Percentiles rank a stretch among this genome's conserved stretches.
Evolutionary conservation across 495 filamentous ascomycete genomes (phyloP).

Genomic region (Neurospora sp.): DNA sequence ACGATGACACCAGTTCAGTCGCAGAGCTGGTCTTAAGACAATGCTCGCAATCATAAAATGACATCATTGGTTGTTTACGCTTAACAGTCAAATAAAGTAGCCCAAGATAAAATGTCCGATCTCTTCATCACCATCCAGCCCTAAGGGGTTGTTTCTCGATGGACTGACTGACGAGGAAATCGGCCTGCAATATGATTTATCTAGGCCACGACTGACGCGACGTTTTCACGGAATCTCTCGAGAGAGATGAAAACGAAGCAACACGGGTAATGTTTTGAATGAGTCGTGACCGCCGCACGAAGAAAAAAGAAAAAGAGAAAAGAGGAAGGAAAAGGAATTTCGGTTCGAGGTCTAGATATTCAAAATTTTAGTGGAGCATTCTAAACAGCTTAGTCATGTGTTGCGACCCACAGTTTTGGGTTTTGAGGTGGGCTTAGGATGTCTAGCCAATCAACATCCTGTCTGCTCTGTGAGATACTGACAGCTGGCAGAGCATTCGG

Average conservation of each 20-base stretch:
- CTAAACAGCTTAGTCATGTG: background rate
- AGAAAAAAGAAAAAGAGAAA: conserved; percentile 20
- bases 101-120: conserved; percentile 30
- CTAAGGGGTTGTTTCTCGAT: conserved; percentile 25
- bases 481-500: background rate
- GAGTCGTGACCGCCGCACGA: conserved; percentile 31
- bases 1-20: background rate
- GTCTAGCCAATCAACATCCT: background rate
- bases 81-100: background rate
- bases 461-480: background rate
- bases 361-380: conserved; percentile 6
- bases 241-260: conserved; percentile 32
- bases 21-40: background rate
- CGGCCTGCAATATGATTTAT: conserved; percentile 38
- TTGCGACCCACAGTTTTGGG: background rate
- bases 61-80: background rate
- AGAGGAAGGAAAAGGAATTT: conserved; percentile 15
- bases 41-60: background rate
- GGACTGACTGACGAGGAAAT: conserved; percentile 30
- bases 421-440: background rate
- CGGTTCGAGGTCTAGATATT: conserved; percentile 1
- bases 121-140: conserved; percentile 34
- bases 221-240: conserved; percentile 27
- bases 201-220: conserved; percentile 40
- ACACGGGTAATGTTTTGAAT: conserved; percentile 35